These are phyloP conservation scores for Plasmodium malariae DNA, from an alignment of 169 alveolate species.

Conservation along the genomic window DNA sequence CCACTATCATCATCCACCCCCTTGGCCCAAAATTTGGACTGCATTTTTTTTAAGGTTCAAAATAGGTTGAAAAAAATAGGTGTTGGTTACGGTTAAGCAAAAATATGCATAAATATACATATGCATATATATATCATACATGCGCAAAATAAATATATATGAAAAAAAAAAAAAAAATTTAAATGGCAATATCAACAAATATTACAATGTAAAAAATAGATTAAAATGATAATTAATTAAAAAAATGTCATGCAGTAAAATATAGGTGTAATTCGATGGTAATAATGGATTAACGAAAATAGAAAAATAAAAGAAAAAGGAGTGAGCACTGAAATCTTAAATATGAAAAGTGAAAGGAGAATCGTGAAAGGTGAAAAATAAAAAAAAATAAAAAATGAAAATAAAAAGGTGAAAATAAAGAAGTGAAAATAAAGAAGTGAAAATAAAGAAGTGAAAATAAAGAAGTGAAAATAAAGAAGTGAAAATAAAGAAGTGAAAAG, in stretches of 20 bases:
- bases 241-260: neutral
- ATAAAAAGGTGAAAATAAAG: neutral
- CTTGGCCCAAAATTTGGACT: slow-evolving; percentile 91
- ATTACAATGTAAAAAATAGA: neutral
- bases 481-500: neutral
- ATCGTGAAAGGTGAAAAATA: neutral
- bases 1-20: slow-evolving; percentile 80
- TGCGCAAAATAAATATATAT: neutral
- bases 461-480: neutral
- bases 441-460: neutral
- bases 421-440: neutral
- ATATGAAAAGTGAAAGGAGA: neutral
- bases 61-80: neutral
- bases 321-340: neutral
- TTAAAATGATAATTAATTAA: neutral
- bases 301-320: neutral
- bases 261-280: no score
- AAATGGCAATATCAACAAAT: neutral
- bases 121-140: neutral
- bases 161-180: neutral
- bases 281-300: neutral
- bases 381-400: no score
- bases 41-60: slow-evolving; percentile 77
- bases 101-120: slow-evolving; percentile 8
- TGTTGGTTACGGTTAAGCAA: neutral